phyloP scores from a whole-genome alignment of 2,329 filamentous ascomycete species.

The Penicillium sp. region DNA sequence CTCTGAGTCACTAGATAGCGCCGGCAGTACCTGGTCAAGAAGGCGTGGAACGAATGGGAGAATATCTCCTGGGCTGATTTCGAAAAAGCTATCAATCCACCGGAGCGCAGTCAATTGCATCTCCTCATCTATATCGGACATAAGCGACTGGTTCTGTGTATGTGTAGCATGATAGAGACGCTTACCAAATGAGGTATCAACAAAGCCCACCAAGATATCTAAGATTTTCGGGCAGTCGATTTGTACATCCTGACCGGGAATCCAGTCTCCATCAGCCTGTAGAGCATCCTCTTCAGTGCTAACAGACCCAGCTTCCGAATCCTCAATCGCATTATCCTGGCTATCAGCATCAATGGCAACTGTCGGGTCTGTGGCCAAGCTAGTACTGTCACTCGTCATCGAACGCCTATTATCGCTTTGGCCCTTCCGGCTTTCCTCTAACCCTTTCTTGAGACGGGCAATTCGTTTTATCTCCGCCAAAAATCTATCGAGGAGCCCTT shows the following conservation, averaged over 20 bases:
- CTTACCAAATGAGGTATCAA: conserved; percentile 78
- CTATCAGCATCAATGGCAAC: conserved; percentile 43
- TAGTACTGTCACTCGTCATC: conserved; percentile 70
- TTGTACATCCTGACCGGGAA: conserved; percentile 94
- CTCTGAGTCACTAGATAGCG: conserved; percentile 90
- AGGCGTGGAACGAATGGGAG: conserved; percentile 92
- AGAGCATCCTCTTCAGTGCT: conserved; percentile 59
- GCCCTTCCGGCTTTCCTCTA: conserved; percentile 80
- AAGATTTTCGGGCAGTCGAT: conserved; percentile 92
- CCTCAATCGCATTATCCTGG: conserved; percentile 61
- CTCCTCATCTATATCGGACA: conserved; percentile 71
- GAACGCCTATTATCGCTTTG: conserved; percentile 72
- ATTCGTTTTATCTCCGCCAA: conserved; percentile 94
- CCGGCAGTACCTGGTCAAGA: conserved; percentile 87
- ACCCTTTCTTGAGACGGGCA: conserved; percentile 86
- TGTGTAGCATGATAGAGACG: neutral
- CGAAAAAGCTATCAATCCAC: conserved; percentile 96
- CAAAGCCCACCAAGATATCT: conserved; percentile 86
- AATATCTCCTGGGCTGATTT: conserved; percentile 96
- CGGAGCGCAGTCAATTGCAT: conserved; percentile 87
- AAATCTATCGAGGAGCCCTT: conserved; percentile 86
- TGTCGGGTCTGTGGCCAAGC: conserved; percentile 57
- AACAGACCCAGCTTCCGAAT: conserved; percentile 47
- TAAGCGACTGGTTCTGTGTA: neutral
- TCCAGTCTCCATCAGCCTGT: conserved; percentile 87